Base-by-base conservation (phyloP, 306 rosid genomes). In the Begonia loranthoides region DNA sequence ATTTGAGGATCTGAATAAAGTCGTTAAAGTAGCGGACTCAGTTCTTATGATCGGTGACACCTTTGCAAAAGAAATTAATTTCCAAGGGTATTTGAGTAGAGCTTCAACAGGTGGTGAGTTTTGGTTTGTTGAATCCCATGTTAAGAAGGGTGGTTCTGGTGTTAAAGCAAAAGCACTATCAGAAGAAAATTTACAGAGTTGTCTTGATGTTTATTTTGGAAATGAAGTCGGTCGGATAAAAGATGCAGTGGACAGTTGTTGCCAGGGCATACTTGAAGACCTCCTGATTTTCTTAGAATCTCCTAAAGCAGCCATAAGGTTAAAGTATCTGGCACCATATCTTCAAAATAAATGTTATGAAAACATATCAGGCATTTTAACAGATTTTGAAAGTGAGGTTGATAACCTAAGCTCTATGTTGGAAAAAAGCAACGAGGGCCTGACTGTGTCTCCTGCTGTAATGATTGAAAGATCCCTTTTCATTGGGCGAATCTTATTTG, bases 401-500 rank as follows among this genome's bases (percentile, higher is more conserved):
- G 82, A 77, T 57, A 59, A 61, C 68, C 75, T 86, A 66, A 73
- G 73, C 64, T 56, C 61, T 46, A 56, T 69, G 13, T 64, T 71
- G 79, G 92, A 71, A 67, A 70, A 59, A 15, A 59, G 69, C 39
- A 57, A 71, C 72, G 66, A 55, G 56, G 77, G 36, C 36, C 36
- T 28, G 9, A 28, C 73, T 9, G 57, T 38, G 40, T 72, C 74
- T 64, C 70, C 77, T 34, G 66, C 78, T 41, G 56, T 72, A 61
- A 68, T 71, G 39, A 70, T 90, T 67, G 87, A 90, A 64, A 72
- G 81, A 59, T 77, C 95, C 48, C 92, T 90, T 69, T 90, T 90
- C 78, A 76, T 80, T 61, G 99, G 99, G 57, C 78, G 96, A 51
- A 71, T 86, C 52, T 62, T 90, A 80, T 90, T 86, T 78, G 92